Evolutionary conservation across 2,329 filamentous ascomycete species (phyloP).

Genomic region (Cercospora canescens): DNA sequence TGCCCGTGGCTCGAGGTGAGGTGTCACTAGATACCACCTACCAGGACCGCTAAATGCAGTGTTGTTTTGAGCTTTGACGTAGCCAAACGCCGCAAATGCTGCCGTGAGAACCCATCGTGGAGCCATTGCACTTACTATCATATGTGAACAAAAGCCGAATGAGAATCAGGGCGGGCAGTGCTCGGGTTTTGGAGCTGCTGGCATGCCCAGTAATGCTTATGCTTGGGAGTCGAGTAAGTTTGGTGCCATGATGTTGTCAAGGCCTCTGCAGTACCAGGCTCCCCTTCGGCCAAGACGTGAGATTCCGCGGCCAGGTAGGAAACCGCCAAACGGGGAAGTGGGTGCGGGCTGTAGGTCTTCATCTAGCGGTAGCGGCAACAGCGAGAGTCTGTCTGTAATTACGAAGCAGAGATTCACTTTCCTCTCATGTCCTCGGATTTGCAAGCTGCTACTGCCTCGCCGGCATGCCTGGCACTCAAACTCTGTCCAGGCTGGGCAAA

Average conservation of each 20-base stretch:
- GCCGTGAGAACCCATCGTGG: conserved; percentile 1
- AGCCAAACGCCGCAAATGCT: conserved; percentile 1
- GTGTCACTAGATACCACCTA: background rate
- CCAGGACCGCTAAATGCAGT: conserved; percentile 14
- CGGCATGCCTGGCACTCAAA: background rate
- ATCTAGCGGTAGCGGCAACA: background rate
- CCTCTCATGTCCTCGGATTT: background rate
- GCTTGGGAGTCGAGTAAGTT: conserved; percentile 6
- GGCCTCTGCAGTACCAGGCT: conserved; percentile 4
- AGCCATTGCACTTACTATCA: background rate
- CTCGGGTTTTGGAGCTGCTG: background rate
- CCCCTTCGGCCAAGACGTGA: background rate
- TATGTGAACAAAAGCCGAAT: background rate
- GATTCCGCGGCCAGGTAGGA: background rate
- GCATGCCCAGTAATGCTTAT: conserved; percentile 8
- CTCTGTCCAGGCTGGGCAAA: background rate
- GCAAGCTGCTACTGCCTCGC: background rate
- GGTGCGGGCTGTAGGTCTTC: background rate
- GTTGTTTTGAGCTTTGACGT: conserved; percentile 10
- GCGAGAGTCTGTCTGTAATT: background rate
- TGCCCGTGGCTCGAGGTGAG: background rate
- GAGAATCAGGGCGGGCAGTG: background rate
- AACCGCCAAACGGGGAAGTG: background rate
- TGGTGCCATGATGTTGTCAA: conserved; percentile 8
- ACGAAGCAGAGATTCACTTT: background rate